These are phyloP conservation scores for Phialemoniopsis sp. DNA, from an alignment of 2,329 filamentous ascomycete species.

Conservation along the genomic window DNA sequence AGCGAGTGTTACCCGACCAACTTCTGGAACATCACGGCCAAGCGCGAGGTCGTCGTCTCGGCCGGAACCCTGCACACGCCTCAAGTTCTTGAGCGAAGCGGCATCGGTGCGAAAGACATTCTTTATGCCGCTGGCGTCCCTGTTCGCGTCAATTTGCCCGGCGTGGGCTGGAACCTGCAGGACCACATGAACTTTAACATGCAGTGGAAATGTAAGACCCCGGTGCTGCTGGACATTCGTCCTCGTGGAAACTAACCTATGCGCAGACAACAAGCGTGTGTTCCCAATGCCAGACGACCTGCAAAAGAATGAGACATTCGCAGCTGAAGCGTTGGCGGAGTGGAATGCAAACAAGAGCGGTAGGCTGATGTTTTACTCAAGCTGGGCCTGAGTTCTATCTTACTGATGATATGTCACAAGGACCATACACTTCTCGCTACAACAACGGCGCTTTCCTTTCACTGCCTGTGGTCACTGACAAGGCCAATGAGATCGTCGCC, in stretches of 20 bases:
- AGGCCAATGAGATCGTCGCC: too few species aligned
- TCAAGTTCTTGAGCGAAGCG: conserved; percentile 54
- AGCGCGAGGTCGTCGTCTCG: conserved; percentile 49
- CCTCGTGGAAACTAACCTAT: too few species aligned
- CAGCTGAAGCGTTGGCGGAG: conserved; percentile 1
- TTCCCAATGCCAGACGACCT: conserved; percentile 2
- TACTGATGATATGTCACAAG: too few species aligned
- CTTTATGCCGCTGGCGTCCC: conserved; percentile 6
- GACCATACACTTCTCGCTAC: too few species aligned
- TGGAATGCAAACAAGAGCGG: conserved; percentile 2
- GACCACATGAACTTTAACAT: conserved; percentile 3
- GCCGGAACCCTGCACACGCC: conserved; percentile 53
- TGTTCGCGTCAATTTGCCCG: conserved; percentile 10
- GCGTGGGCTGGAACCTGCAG: conserved; percentile 12
- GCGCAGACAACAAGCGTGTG: background rate
- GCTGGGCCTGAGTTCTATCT: too few species aligned
- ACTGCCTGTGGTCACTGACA: too few species aligned
- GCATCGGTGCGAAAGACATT: conserved; percentile 37
- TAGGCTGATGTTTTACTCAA: too few species aligned
- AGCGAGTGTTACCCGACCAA: too few species aligned
- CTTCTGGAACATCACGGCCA: conserved; percentile 3
- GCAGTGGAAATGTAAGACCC: too few species aligned
- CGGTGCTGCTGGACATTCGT: too few species aligned
- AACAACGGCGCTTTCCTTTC: too few species aligned
- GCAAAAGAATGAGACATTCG: conserved; percentile 1